phyloP scores from a whole-genome alignment of 169 alveolate species.

The Plasmodium falciparum region DNA sequence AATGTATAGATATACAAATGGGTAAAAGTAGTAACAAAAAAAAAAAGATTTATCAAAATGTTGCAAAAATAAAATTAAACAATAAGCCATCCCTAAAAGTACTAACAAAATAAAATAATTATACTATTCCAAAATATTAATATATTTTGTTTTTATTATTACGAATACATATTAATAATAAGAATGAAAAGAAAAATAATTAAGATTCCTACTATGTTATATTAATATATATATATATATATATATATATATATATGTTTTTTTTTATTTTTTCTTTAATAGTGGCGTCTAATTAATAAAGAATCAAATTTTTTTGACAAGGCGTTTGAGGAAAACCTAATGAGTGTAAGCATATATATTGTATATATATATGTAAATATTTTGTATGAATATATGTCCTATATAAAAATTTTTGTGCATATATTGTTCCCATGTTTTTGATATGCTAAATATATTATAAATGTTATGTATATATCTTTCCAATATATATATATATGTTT shows the following conservation, averaged over 20 bases:
- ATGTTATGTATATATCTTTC: background rate
- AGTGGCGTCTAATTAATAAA: constrained; percentile 75
- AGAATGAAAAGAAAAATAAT: no score
- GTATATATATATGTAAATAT: background rate
- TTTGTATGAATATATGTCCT: background rate
- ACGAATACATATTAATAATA: no score
- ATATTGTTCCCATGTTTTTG: no score
- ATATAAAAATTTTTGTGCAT: no score
- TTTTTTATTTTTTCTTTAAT: constrained; percentile 14
- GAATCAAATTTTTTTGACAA: constrained; percentile 66
- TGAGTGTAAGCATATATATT: constrained; percentile 10
- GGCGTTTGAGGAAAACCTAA: constrained; percentile 74
- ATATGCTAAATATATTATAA: background rate
- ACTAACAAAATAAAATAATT: constrained; percentile 19
- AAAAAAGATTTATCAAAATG: constrained; percentile 43
- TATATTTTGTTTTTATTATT: no score
- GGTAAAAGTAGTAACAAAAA: constrained; percentile 37
- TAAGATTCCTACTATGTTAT: no score
- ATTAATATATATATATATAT: no score
- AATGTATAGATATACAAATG: constrained; percentile 37
- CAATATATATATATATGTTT: constrained; percentile 5
- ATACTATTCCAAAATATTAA: no score
- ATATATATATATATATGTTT: no score
- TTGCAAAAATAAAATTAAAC: constrained; percentile 54
- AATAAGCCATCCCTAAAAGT: constrained; percentile 62